Percentiles rank a stretch among this genome's conserved stretches.
These are phyloP conservation scores for Arxiozyma telluris DNA, from an alignment of 1,139 yeast species.

Conservation along the genomic window DNA sequence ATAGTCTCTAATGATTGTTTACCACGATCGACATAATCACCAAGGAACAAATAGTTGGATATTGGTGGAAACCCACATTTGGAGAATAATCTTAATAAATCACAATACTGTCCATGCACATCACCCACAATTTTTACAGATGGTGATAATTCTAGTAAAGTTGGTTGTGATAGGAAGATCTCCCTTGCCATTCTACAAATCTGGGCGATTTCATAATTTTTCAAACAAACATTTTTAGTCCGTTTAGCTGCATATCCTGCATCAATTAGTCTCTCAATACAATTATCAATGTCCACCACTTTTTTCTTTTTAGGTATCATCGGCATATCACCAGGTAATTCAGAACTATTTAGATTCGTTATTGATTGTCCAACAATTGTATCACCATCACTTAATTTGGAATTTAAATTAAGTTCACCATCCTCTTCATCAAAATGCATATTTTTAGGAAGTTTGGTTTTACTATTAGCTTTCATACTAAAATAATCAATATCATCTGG, in stretches of 20 bases:
- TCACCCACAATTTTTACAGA: slow-evolving; percentile 94
- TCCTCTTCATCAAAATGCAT: neutral
- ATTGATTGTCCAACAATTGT: neutral
- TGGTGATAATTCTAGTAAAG: slow-evolving; percentile 72
- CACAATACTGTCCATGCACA: slow-evolving; percentile 89
- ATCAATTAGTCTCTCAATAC: slow-evolving; percentile 74
- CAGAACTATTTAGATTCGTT: neutral
- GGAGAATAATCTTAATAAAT: slow-evolving; percentile 73
- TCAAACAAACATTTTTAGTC: slow-evolving; percentile 73
- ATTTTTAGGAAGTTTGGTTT: slow-evolving; percentile 1
- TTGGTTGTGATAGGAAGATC: slow-evolving; percentile 73
- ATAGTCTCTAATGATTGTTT: slow-evolving; percentile 85
- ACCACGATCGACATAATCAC: slow-evolving; percentile 91
- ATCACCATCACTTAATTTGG: neutral
- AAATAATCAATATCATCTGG: slow-evolving; percentile 4
- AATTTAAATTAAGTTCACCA: neutral
- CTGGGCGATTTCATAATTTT: slow-evolving; percentile 69
- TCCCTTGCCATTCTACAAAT: slow-evolving; percentile 79
- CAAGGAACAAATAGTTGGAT: slow-evolving; percentile 74
- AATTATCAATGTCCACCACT: slow-evolving; percentile 64
- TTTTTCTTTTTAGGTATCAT: slow-evolving; percentile 10
- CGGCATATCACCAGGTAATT: neutral
- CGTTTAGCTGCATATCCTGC: slow-evolving; percentile 92
- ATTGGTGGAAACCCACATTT: slow-evolving; percentile 96
- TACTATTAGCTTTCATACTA: neutral